Conservation (phyloP, 1,139 yeast genomes). For the Geotrichum phurueaensis region DNA sequence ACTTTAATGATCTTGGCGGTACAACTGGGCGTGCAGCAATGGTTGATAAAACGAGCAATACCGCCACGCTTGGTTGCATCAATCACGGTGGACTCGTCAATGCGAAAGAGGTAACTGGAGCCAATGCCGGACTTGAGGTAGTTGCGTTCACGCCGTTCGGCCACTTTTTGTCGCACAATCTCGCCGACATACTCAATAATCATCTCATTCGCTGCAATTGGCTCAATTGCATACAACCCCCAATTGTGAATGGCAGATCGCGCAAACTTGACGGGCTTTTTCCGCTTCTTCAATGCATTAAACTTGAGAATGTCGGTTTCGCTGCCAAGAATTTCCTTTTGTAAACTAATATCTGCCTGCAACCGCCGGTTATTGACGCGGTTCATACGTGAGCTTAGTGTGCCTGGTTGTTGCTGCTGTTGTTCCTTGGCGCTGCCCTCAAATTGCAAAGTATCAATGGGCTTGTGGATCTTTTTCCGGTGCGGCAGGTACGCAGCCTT, state of each 20-base stretch:
- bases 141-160: slow-evolving; percentile 84
- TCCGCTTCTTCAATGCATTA: slow-evolving; percentile 76
- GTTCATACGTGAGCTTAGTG: slow-evolving; percentile 72
- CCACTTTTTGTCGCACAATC: slow-evolving; percentile 86
- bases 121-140: slow-evolving; percentile 91
- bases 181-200: slow-evolving; percentile 99
- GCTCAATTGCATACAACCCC: slow-evolving; percentile 95
- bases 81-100: slow-evolving; percentile 89
- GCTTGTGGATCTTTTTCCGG: slow-evolving; percentile 50
- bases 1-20: slow-evolving; percentile 95
- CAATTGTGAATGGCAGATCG: slow-evolving; percentile 95
- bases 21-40: slow-evolving; percentile 95
- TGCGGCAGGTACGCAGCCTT: slow-evolving; percentile 79
- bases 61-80: slow-evolving; percentile 98
- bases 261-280: slow-evolving; percentile 92
- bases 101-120: slow-evolving; percentile 83
- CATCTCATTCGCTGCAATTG: slow-evolving; percentile 92
- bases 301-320: slow-evolving; percentile 77
- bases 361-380: slow-evolving; percentile 85
- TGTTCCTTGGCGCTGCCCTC: slow-evolving; percentile 36
- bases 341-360: slow-evolving; percentile 86
- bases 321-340: slow-evolving; percentile 66
- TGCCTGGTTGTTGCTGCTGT: slow-evolving; percentile 26
- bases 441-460: slow-evolving; percentile 30
- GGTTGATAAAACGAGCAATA: slow-evolving; percentile 91